phyloP scores from a whole-genome alignment of 257 asterid species.

The Salvia splendens region DNA sequence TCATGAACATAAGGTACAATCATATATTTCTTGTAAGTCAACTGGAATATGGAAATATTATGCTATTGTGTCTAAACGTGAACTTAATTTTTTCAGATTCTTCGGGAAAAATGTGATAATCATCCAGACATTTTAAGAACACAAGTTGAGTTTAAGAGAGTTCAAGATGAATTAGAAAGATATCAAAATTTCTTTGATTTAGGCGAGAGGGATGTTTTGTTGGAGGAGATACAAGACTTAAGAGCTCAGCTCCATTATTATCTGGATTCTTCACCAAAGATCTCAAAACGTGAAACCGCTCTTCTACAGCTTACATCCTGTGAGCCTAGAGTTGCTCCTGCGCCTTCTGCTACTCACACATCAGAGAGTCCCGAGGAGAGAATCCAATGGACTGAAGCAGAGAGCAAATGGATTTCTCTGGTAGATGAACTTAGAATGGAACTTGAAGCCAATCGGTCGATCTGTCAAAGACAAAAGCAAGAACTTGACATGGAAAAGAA shows the following conservation, averaged over 20 bases:
- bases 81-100: slow-evolving; percentile 59
- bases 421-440: slow-evolving; percentile 78
- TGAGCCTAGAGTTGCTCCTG: slow-evolving; percentile 58
- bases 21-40: slow-evolving; percentile 11
- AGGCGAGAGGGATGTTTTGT: slow-evolving; percentile 90
- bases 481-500: slow-evolving; percentile 76
- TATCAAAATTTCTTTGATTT: slow-evolving; percentile 87
- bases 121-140: slow-evolving; percentile 87
- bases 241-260: slow-evolving; percentile 78
- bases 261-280: slow-evolving; percentile 66
- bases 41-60: slow-evolving; percentile 23
- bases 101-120: slow-evolving; percentile 75
- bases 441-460: slow-evolving; percentile 59
- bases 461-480: slow-evolving; percentile 66
- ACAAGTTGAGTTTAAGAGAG: slow-evolving; percentile 68
- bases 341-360: slow-evolving; percentile 45
- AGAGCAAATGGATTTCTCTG: slow-evolving; percentile 83
- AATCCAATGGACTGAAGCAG: slow-evolving; percentile 81
- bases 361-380: slow-evolving; percentile 67
- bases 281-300: slow-evolving; percentile 55
- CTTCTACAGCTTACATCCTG: slow-evolving; percentile 62
- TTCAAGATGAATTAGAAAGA: slow-evolving; percentile 78
- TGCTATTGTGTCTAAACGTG: slow-evolving; percentile 30
- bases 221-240: slow-evolving; percentile 91
- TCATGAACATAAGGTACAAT: slow-evolving; percentile 74